Percentiles rank a stretch among this genome's conserved stretches.
phyloP scores from a whole-genome alignment of 2,329 filamentous ascomycete genomes.

The Venturia aucupariae region DNA sequence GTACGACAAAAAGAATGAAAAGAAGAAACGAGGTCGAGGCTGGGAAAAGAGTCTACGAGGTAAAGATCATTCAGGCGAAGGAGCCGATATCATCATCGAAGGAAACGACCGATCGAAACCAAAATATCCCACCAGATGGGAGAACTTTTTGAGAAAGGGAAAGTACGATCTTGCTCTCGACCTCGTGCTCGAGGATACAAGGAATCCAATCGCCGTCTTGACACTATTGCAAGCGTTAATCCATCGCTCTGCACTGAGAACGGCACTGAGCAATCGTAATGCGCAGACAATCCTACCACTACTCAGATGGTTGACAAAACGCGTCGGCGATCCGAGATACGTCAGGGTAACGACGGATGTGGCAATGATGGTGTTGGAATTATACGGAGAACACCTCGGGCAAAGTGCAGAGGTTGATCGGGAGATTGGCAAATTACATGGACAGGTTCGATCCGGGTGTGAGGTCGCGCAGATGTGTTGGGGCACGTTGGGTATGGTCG shows the following conservation, averaged over 20 bases:
- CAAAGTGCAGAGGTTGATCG: constrained; percentile 64
- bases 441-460: constrained; percentile 64
- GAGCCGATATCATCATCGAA: constrained; percentile 80
- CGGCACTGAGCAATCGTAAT: constrained; percentile 71
- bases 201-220: constrained; percentile 40
- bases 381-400: constrained; percentile 74
- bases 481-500: constrained; percentile 80
- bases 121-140: constrained; percentile 66
- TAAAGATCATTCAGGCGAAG: constrained; percentile 75
- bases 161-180: constrained; percentile 73
- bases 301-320: constrained; percentile 69
- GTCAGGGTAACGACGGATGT: constrained; percentile 75
- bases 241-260: constrained; percentile 75
- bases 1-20: constrained; percentile 59
- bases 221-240: constrained; percentile 76
- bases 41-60: constrained; percentile 56
- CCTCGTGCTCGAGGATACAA: constrained; percentile 49
- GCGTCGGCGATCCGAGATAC: constrained; percentile 76
- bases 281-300: constrained; percentile 74
- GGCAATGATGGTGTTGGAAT: constrained; percentile 69
- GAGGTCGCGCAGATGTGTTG: constrained; percentile 76
- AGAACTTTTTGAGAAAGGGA: constrained; percentile 68
- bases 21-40: constrained; percentile 53
- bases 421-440: constrained; percentile 59
- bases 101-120: constrained; percentile 55